Percentiles rank a stretch among this genome's conserved stretches.
phyloP scores from a whole-genome alignment of 2,329 filamentous ascomycete species.

The Triangularia verruculosa region DNA sequence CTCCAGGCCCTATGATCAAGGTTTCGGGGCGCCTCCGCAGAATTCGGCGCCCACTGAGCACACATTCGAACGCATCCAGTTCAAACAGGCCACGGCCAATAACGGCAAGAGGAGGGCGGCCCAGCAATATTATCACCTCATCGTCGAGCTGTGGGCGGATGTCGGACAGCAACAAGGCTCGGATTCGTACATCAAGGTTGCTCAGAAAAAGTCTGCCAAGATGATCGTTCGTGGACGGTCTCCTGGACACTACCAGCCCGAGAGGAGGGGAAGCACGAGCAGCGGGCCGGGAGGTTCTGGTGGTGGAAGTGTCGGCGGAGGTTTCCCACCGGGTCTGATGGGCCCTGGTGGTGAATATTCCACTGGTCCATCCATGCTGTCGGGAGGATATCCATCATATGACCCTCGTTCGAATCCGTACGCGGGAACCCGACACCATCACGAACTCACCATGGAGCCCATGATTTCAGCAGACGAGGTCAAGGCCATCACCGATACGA shows the following conservation, averaged over 20 bases:
- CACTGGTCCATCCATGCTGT: constrained; percentile 39
- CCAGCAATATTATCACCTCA: constrained; percentile 89
- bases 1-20: constrained; percentile 44
- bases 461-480: constrained; percentile 51
- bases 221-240: constrained; percentile 86
- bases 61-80: constrained; percentile 85
- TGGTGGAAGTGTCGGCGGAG: constrained; percentile 52
- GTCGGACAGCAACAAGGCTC: constrained; percentile 46
- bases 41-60: constrained; percentile 49
- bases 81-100: constrained; percentile 90
- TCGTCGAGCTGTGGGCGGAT: constrained; percentile 78
- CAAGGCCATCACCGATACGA: constrained; percentile 47
- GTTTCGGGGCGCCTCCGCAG: constrained; percentile 38
- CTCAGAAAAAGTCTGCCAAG: constrained; percentile 69
- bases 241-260: constrained; percentile 75
- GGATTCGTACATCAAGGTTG: constrained; percentile 66
- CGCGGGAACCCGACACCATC: constrained; percentile 45
- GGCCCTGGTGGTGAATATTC: constrained; percentile 26
- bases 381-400: constrained; percentile 39
- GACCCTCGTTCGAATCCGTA: constrained; percentile 40
- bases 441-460: constrained; percentile 50
- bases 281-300: constrained; percentile 66
- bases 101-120: constrained; percentile 88
- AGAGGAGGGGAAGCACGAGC: constrained; percentile 64
- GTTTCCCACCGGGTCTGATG: constrained; percentile 30